Evolutionary conservation across 139 green algal genomes (phyloP).

Genomic region (Coelastrella sp.): DNA sequence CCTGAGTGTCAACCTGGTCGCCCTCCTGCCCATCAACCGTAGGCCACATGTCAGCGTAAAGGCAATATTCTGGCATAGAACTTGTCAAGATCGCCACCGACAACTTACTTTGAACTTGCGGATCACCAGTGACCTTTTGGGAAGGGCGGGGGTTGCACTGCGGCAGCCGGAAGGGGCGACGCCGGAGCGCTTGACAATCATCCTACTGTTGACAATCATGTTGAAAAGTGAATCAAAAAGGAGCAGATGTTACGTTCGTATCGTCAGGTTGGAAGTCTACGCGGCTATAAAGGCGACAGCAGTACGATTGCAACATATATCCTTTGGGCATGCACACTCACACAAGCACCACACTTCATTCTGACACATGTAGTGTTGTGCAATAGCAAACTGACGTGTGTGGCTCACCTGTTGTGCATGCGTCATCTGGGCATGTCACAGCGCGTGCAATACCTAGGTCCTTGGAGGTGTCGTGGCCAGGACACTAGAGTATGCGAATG

Average conservation of each 20-base stretch:
- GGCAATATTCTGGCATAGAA: not conserved
- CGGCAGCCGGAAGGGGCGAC: not conserved
- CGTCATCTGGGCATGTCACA: not conserved
- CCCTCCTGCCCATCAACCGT: slow-evolving; percentile 14
- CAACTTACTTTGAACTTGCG: slow-evolving; percentile 26
- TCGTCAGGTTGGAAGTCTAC: no score
- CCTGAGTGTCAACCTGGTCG: slow-evolving; percentile 35
- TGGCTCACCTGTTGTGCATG: not conserved
- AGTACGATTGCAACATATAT: no score
- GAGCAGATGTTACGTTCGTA: no score
- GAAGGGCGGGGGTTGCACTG: not conserved
- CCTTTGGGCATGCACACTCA: no score
- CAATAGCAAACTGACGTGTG: no score
- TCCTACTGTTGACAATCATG: slow-evolving; percentile 16
- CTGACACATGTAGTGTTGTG: no score
- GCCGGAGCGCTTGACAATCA: slow-evolving; percentile 13
- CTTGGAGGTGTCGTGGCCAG: no score
- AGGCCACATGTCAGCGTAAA: not conserved
- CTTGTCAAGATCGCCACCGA: not conserved
- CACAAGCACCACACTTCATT: no score
- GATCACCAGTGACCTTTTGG: slow-evolving; percentile 1
- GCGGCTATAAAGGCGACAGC: no score
- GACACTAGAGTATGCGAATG: no score
- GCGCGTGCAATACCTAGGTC: not conserved
- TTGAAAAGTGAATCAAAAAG: no score